Conservation (phyloP, 2,329 filamentous ascomycete genomes). For the Ophiocordyceps robertsii region DNA sequence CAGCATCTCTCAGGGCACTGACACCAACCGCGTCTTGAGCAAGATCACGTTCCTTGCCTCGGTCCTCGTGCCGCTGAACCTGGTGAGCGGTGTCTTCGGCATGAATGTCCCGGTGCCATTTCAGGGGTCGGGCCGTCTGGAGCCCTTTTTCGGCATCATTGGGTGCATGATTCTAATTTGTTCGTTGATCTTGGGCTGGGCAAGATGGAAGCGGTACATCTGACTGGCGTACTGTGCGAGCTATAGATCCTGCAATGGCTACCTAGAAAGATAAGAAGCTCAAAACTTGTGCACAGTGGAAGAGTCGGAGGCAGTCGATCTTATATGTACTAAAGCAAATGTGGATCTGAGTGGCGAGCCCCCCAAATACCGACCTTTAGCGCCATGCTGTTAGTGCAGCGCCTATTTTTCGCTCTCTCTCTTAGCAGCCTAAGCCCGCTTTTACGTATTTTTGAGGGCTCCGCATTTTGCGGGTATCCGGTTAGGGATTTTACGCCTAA, state of each 20-base stretch:
- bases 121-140: slow-evolving; percentile 33
- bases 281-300: no score
- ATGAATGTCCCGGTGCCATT: slow-evolving; percentile 78
- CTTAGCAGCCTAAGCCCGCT: no score
- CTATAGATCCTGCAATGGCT: not conserved
- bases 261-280: not conserved
- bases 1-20: slow-evolving; percentile 76
- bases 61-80: slow-evolving; percentile 88
- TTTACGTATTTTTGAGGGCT: no score
- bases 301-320: no score
- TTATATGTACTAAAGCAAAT: no score
- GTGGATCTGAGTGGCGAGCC: no score
- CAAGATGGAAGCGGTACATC: slow-evolving; percentile 33
- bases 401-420: no score
- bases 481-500: no score
- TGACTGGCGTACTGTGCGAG: slow-evolving; percentile 11
- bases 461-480: no score
- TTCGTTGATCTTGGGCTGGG: slow-evolving; percentile 29
- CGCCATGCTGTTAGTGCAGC: no score
- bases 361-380: no score
- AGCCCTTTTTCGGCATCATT: slow-evolving; percentile 38
- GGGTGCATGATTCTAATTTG: slow-evolving; percentile 40
- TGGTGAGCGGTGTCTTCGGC: slow-evolving; percentile 76
- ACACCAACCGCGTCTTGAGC: slow-evolving; percentile 78
- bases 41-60: slow-evolving; percentile 93